Evolutionary conservation across 805 yeast genomes (phyloP), one percentile per base, ranked within the genome.

Genomic region (Schwanniomyces vanrijiae): DNA sequence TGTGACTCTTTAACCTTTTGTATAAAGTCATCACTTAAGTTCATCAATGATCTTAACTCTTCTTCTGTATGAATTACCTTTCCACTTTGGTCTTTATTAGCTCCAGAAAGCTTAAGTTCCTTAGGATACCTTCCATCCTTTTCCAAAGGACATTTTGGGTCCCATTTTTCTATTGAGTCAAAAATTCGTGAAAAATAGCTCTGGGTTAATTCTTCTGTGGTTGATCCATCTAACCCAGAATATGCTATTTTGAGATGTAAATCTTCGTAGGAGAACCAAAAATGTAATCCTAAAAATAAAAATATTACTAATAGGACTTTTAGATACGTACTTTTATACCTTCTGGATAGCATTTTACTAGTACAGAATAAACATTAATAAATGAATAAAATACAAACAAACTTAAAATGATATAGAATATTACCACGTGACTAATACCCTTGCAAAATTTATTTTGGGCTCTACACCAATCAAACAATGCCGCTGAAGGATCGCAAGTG

Each of bases 1-100:
- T 67, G 72, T 24, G 61, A 60, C 10, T 37, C n/a, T 5, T 19
- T 41, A n/a, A 18, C 10, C 18, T 13, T 24, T 14, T 22, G 24
- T 31, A 21, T 13, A 21, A 31, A 14, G 3, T 21, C 37, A 7
- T 41, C 38, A 13, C 21, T n/a, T 19, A 41, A 21, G 11, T 21
- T 9, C 20, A 18, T 29, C 26, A 18, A 31, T 6, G 29, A 20
- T 4, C 7, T 10, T 18, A 41, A 41, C 8, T 18, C 44, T 19
- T 33, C 28, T 16, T 29, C 34, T 4, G 37, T 20, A 22, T 21
- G 20, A 14, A 41, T n/a, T 8, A 25, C 26, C 10, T n/a, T 29
- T 31, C 7, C 4, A 21, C 25, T 21, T 37, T 21, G 22, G 20
- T 37, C 39, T 11, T 20, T 37, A 13, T 37, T 21, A 14, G 39